Percentiles rank a stretch among this genome's conserved stretches.
Conservation (phyloP, 352 stramenopile genomes). For the Globisporangium perplexum region DNA sequence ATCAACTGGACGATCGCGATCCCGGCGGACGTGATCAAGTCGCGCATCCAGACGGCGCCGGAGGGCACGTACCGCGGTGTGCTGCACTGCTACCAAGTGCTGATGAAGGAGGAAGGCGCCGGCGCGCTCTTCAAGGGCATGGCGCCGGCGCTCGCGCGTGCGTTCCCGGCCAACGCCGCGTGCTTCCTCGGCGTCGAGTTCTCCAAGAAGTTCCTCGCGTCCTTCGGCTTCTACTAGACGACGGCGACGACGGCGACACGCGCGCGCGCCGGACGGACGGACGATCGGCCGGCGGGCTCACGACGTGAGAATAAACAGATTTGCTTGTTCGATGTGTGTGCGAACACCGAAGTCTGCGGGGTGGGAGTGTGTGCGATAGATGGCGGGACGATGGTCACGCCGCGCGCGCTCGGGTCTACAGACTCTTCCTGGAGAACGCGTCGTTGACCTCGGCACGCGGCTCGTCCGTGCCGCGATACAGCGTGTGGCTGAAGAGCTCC, state of each 20-base stretch:
- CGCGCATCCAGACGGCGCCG: constrained; percentile 93
- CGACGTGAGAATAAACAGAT: neutral
- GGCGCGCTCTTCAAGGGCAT: constrained; percentile 93
- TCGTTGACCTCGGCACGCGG: constrained; percentile 81
- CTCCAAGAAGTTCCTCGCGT: constrained; percentile 78
- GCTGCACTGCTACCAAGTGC: constrained; percentile 86
- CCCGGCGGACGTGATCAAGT: constrained; percentile 96
- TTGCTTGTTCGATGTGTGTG: neutral
- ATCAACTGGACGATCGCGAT: constrained; percentile 96
- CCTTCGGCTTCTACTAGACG: constrained; percentile 69
- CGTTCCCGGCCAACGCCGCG: constrained; percentile 94
- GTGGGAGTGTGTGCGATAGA: no score
- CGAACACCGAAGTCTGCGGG: no score
- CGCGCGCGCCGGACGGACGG: neutral
- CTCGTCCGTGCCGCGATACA: constrained; percentile 81
- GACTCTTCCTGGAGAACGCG: constrained; percentile 74
- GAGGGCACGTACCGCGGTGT: constrained; percentile 94
- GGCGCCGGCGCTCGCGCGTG: constrained; percentile 90
- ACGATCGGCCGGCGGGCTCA: constrained; percentile 2
- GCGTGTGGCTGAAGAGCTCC: constrained; percentile 82
- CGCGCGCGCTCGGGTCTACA: constrained; percentile 23
- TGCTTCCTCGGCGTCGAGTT: constrained; percentile 93
- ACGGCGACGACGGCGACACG: no score
- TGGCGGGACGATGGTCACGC: no score
- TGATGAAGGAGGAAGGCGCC: constrained; percentile 94